Evolutionary conservation across 768 basidiomycete genomes (phyloP).

Genomic region (Tricholomella constricta): DNA sequence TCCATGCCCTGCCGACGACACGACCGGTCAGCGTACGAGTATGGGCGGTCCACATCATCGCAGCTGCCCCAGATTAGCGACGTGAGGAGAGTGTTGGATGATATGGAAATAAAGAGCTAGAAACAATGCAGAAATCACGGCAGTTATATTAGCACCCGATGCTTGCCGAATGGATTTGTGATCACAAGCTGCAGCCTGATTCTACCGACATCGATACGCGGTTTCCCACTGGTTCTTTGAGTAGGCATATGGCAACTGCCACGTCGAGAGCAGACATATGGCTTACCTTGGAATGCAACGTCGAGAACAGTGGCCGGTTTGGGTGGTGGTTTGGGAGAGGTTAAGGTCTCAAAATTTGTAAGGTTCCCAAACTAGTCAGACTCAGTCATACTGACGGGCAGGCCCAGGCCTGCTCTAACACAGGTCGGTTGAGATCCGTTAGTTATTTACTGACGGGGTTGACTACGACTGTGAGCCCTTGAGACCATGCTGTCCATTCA

Average conservation of each 20-base stretch:
- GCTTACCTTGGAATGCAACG: neutral
- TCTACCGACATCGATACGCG: constrained; percentile 1
- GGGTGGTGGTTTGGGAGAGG: too few species aligned
- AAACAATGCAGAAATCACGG: neutral
- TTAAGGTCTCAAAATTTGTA: neutral
- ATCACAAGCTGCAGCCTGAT: constrained; percentile 3
- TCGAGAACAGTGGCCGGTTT: neutral
- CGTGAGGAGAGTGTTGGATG: neutral
- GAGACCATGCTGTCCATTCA: too few species aligned
- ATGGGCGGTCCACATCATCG: constrained; percentile 18
- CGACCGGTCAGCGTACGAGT: constrained; percentile 18
- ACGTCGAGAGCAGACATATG: neutral
- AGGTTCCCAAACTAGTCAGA: too few species aligned
- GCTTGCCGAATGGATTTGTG: constrained; percentile 14
- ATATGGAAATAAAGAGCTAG: neutral
- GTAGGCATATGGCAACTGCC: constrained; percentile 4
- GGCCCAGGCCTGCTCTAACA: too few species aligned
- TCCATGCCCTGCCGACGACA: constrained; percentile 7
- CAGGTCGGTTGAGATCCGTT: too few species aligned
- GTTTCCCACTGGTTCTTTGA: neutral
- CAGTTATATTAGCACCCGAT: neutral
- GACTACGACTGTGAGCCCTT: too few species aligned
- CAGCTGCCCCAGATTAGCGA: constrained; percentile 1
- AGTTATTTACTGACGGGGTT: too few species aligned
- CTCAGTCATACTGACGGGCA: too few species aligned